These are phyloP conservation scores for Orbilia javanica DNA, from an alignment of 2,329 filamentous ascomycete species.

Conservation along the genomic window DNA sequence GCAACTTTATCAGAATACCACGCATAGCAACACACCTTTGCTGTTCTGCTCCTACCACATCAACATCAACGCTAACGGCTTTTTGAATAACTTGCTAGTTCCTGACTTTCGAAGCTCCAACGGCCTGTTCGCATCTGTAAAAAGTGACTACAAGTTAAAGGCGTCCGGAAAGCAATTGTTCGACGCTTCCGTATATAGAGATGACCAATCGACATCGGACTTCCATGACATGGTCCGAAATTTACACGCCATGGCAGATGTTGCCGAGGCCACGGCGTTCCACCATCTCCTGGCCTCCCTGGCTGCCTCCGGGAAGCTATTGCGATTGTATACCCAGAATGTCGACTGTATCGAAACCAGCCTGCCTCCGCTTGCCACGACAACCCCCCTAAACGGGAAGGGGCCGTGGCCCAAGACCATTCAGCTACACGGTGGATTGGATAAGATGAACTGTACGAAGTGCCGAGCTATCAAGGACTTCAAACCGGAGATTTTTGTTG, in stretches of 20 bases:
- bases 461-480: conserved; percentile 83
- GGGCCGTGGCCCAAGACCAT: conserved; percentile 94
- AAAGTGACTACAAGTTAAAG: conserved; percentile 89
- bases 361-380: conserved; percentile 81
- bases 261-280: conserved; percentile 85
- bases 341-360: conserved; percentile 94
- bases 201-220: conserved; percentile 85
- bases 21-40: conserved; percentile 38
- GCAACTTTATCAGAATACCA: conserved; percentile 33
- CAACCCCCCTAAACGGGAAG: conserved; percentile 83
- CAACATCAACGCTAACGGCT: not conserved
- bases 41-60: not conserved
- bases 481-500: conserved; percentile 82
- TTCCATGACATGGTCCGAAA: conserved; percentile 98
- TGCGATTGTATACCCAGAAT: conserved; percentile 95
- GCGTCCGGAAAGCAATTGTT: conserved; percentile 95
- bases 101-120: conserved; percentile 95
- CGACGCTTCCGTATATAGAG: conserved; percentile 96
- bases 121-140: conserved; percentile 87
- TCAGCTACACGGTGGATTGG: conserved; percentile 91
- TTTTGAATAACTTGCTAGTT: conserved; percentile 70
- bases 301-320: conserved; percentile 84
- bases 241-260: conserved; percentile 81
- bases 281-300: conserved; percentile 94
- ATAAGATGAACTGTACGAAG: conserved; percentile 97